A percentile compares a stretch with the other conserved stretches of the same genome.
Conservation (phyloP, 108 stramenopile genomes). For the Nitzschia inconspicua region DNA sequence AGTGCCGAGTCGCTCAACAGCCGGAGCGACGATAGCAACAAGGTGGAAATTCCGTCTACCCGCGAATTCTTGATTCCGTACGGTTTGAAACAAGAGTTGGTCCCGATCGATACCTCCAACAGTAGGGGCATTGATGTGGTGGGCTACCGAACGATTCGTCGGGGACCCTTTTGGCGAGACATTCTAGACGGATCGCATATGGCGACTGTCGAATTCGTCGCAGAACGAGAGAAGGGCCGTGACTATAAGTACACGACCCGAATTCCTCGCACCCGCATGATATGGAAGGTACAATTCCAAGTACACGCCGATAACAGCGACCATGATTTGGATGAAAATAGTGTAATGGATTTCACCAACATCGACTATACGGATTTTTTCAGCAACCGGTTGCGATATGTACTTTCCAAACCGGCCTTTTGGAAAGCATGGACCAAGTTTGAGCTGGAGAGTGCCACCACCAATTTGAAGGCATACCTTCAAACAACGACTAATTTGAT, state of each 20-base stretch:
- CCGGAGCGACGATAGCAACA: not conserved
- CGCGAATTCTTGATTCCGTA: constrained; percentile 3
- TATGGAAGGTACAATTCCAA: constrained; percentile 5
- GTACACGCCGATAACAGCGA: not conserved
- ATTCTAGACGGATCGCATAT: not conserved
- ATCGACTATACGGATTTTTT: not conserved
- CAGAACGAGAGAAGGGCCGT: too few species aligned
- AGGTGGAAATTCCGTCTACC: not conserved
- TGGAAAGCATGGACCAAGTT: constrained; percentile 5
- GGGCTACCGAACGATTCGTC: not conserved
- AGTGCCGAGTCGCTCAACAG: not conserved
- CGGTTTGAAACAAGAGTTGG: constrained; percentile 6
- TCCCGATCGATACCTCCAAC: not conserved
- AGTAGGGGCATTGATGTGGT: not conserved
- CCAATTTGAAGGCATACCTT: constrained; percentile 7
- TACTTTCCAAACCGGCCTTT: not conserved
- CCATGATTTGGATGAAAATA: not conserved
- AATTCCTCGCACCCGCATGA: not conserved
- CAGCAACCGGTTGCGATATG: not conserved
- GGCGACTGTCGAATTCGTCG: constrained; percentile 7
- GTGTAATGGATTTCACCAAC: not conserved
- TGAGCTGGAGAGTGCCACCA: constrained; percentile 1
- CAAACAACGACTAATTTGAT: not conserved
- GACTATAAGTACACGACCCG: too few species aligned
- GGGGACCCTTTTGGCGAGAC: constrained; percentile 5